Evolutionary conservation across 2,329 filamentous ascomycete species (phyloP), one percentile per base, ranked within the genome.

Genomic region (Trichoderma afroharzianum): DNA sequence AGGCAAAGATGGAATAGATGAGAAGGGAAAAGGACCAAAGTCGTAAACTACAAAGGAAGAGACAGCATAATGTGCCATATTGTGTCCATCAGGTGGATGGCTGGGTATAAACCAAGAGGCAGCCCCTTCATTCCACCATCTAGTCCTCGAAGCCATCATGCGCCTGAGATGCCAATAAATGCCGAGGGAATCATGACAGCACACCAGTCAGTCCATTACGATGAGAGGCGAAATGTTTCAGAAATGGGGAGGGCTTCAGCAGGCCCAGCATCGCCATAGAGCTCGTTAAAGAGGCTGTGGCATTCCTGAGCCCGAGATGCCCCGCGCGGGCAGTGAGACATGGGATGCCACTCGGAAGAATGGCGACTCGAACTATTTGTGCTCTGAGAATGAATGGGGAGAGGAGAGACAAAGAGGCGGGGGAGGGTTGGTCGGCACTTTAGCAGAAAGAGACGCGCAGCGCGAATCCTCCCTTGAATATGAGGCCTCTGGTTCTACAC

Each of bases 121-220:
- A 58, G 18, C 75, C 80, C 81, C 80, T 82, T 80, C 81, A 82
- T 82, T 82, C 81, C 81, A 78, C 70, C 66, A 77, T 61, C 58
- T 64, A 71, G 71, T 73, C 71, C 76, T 75, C 75, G 61, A 63
- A 69, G 72, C 74, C 73, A 76, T 76, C 76, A 73, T 76, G 73
- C 67, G 11, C 15, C 28, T 24, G 71, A 70, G 74, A 71, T 72
- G 71, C 72, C 71, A 62, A 66, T 63, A 67, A 67, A 67, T 67
- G 63, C 39, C 61, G 36, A 62, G 30, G 62, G 68, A 72, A 53
- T 59, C 69, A 47, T 32, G 59, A 59, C 15, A 28, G 62, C 33
- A 12, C 30, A 59, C 62, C 26, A 64, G 70, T 63, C 24, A 53
- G 59, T 68, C 73, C 79, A 81, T 80, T 76, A 69, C 77, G 71